Conservation (phyloP, 129 eudicot species). For the Lonicera japonica region DNA sequence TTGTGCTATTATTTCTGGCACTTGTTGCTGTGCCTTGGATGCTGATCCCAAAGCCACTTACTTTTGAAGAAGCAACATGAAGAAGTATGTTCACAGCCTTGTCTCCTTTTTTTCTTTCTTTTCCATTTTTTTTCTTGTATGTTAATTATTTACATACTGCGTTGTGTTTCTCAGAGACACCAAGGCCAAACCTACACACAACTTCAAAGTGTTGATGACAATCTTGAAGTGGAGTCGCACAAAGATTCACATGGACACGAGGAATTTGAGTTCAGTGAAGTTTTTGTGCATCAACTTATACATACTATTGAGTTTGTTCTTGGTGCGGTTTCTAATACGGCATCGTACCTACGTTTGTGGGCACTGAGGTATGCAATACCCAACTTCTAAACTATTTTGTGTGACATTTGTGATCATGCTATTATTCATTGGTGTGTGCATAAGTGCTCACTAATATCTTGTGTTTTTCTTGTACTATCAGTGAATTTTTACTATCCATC, state of each 20-base stretch:
- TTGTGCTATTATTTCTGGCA: conserved; percentile 52
- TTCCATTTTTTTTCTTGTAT: neutral
- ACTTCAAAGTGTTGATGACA: conserved; percentile 44
- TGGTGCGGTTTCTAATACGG: conserved; percentile 88
- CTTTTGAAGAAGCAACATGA: conserved; percentile 69
- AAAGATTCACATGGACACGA: conserved; percentile 45
- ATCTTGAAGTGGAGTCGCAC: conserved; percentile 41
- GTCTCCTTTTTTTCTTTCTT: neutral
- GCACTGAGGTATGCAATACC: conserved; percentile 60
- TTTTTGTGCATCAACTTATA: conserved; percentile 81
- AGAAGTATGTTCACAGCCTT: conserved; percentile 47
- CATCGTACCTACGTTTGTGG: conserved; percentile 93
- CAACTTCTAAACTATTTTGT: conserved; percentile 6
- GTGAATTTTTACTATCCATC: no score
- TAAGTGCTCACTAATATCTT: neutral
- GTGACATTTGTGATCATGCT: neutral
- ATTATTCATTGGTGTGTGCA: neutral
- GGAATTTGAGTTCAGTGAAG: conserved; percentile 70
- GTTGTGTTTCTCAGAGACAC: conserved; percentile 47
- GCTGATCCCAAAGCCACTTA: conserved; percentile 83
- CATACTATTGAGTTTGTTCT: conserved; percentile 93
- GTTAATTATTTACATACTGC: neutral
- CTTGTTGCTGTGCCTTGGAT: conserved; percentile 92
- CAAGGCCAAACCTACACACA: conserved; percentile 58
- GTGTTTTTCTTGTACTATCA: no score